phyloP scores from a whole-genome alignment of 2,329 filamentous ascomycete genomes.

The Didymellaceae sp. region DNA sequence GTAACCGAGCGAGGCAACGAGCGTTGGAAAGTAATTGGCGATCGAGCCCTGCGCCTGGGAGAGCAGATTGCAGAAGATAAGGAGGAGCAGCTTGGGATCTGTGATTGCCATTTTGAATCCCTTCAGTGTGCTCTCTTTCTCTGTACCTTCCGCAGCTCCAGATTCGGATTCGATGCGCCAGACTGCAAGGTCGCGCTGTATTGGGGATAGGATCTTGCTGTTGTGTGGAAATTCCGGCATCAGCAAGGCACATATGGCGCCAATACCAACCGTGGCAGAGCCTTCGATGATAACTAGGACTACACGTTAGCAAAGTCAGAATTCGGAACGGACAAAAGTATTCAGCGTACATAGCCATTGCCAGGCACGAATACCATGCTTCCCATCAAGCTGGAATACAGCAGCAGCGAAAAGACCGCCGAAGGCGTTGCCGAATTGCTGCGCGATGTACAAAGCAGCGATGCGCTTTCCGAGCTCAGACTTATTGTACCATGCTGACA shows the following conservation, averaged over 20 bases:
- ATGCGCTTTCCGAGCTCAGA: conserved; percentile 48
- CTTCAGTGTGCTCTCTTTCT: conserved; percentile 53
- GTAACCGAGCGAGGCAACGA: conserved; percentile 63
- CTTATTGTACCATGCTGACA: conserved; percentile 70
- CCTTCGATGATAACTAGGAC: conserved; percentile 21
- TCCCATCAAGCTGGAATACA: conserved; percentile 37
- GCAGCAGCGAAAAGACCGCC: conserved; percentile 50
- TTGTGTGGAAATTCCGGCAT: conserved; percentile 31
- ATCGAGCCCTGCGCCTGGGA: conserved; percentile 63
- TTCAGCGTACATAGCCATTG: conserved; percentile 25
- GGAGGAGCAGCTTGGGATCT: conserved; percentile 65
- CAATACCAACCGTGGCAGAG: conserved; percentile 27
- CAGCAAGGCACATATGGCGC: conserved; percentile 25
- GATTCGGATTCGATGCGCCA: conserved; percentile 30
- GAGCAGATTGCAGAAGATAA: conserved; percentile 65
- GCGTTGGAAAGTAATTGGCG: conserved; percentile 59
- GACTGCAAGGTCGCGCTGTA: conserved; percentile 25
- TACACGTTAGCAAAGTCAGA: neutral
- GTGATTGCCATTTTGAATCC: conserved; percentile 63
- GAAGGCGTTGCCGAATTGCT: conserved; percentile 48
- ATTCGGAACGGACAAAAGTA: neutral
- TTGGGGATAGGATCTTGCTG: conserved; percentile 18
- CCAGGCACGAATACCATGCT: conserved; percentile 40
- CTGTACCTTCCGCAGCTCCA: conserved; percentile 24
- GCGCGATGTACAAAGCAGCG: conserved; percentile 45